phyloP scores from a whole-genome alignment of 176 grass and related monocot species.

The Rhynchospora tenuis region DNA sequence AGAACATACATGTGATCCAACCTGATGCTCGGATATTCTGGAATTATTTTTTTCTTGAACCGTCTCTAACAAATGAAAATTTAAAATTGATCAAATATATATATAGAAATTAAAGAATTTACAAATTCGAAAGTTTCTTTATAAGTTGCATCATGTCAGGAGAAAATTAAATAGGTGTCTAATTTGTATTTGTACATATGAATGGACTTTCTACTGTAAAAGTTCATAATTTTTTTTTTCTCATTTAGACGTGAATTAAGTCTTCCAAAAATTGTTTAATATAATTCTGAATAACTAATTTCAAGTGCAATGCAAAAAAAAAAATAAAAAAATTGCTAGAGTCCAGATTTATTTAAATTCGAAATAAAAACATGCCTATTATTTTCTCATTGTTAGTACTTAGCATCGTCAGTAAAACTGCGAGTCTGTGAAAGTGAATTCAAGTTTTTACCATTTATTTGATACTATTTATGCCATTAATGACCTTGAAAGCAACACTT shows the following conservation, averaged over 20 bases:
- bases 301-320: too few relatives aligned
- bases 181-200: not conserved
- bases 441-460: not conserved
- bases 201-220: not conserved
- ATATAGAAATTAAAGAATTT: not conserved
- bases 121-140: not conserved
- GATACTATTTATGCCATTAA: not conserved
- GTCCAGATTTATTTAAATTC: not conserved
- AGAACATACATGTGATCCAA: constrained; percentile 18
- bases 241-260: too few relatives aligned
- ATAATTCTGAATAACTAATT: too few relatives aligned
- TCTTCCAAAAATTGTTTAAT: too few relatives aligned
- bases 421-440: not conserved
- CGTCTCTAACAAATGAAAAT: not conserved
- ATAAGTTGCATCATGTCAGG: not conserved
- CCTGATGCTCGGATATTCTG: not conserved
- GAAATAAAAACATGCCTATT: not conserved
- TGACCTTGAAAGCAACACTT: not conserved
- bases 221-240: not conserved
- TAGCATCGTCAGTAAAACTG: not conserved
- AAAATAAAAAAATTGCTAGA: not conserved
- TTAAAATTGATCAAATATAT: not conserved
- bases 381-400: not conserved
- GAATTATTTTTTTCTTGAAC: not conserved
- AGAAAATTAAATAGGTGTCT: not conserved